Evolutionary conservation across 2,329 filamentous ascomycete species (phyloP).

Genomic region (Paraphoma sp.): DNA sequence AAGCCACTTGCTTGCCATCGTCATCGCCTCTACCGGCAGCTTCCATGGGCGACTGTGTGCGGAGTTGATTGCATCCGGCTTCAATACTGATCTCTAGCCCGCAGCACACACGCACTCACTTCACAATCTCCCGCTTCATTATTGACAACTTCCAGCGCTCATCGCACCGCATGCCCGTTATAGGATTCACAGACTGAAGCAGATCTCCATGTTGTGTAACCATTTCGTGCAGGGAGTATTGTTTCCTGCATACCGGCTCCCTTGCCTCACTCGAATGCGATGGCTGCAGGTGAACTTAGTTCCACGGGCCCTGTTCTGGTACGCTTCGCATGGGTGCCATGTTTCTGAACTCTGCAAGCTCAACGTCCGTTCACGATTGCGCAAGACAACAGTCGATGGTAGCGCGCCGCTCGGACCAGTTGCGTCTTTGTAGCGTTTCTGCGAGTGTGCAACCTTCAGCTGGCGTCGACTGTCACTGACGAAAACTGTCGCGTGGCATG

Average conservation of each 20-base stretch:
- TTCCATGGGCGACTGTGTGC: neutral
- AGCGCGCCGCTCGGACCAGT: neutral
- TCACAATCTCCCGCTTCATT: neutral
- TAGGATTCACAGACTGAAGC: constrained; percentile 5
- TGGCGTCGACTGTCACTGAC: neutral
- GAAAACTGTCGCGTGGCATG: neutral
- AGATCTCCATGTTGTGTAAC: constrained; percentile 14
- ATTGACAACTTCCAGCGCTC: neutral
- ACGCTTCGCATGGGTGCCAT: constrained; percentile 11
- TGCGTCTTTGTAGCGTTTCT: neutral
- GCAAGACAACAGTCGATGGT: constrained; percentile 19
- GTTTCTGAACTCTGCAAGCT: constrained; percentile 5
- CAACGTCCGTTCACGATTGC: constrained; percentile 29
- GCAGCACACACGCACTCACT: neutral
- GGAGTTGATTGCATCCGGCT: neutral
- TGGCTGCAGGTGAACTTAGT: constrained; percentile 24
- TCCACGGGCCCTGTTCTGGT: constrained; percentile 7
- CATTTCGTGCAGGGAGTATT: constrained; percentile 1
- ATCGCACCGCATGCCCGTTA: neutral
- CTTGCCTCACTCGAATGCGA: constrained; percentile 17
- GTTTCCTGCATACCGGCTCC: constrained; percentile 10
- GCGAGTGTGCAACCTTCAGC: neutral
- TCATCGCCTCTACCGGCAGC: neutral
- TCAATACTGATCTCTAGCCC: neutral
- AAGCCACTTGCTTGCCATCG: neutral